phyloP scores from a whole-genome alignment of 2,329 filamentous ascomycete species.

The Ophiostoma perfectum region DNA sequence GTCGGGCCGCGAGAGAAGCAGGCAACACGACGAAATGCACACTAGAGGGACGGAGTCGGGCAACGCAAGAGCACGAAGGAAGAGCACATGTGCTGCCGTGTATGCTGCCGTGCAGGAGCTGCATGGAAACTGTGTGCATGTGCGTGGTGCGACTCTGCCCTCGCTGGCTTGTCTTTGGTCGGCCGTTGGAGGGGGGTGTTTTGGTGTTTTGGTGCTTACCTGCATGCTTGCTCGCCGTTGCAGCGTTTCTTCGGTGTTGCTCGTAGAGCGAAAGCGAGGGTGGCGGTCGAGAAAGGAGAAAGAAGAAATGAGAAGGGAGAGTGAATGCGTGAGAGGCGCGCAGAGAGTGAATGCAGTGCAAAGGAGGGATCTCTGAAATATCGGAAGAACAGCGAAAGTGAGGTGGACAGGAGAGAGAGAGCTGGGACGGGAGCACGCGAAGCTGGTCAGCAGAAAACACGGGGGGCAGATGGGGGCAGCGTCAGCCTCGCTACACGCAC shows the following conservation, averaged over 20 bases:
- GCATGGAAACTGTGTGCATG: background rate
- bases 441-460: background rate
- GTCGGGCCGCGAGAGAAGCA: background rate
- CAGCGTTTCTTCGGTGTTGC: background rate
- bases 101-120: background rate
- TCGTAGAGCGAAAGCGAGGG: background rate
- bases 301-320: no score
- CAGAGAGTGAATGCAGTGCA: background rate
- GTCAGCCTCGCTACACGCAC: slow-evolving; percentile 2
- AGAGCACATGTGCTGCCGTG: background rate
- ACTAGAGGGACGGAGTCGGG: slow-evolving; percentile 1
- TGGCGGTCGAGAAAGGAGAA: background rate
- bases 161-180: no score
- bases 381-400: background rate
- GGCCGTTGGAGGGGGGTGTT: background rate
- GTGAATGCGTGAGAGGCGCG: background rate
- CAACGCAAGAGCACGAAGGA: background rate
- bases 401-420: background rate
- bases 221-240: background rate
- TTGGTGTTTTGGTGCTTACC: slow-evolving; percentile 3
- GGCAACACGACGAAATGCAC: background rate
- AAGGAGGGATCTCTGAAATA: background rate
- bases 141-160: background rate
- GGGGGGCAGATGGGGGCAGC: slow-evolving; percentile 2
- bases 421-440: background rate